Evolutionary conservation across 495 filamentous ascomycete genomes (phyloP).

Genomic region (Neurospora pannonica): DNA sequence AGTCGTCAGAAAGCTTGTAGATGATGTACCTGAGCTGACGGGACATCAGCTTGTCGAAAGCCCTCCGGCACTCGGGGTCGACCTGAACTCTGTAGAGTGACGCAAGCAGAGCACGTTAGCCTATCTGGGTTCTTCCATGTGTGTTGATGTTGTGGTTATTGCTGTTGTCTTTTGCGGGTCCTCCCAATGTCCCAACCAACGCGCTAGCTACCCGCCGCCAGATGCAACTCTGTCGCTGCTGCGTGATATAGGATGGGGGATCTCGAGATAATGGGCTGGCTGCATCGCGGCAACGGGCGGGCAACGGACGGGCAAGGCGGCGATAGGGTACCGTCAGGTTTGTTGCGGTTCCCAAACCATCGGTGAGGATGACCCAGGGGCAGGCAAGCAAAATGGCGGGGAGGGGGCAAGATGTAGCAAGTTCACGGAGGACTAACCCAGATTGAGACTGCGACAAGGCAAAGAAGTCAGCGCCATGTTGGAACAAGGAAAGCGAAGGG

Average conservation of each 20-base stretch:
- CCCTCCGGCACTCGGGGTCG: slow-evolving; percentile 64
- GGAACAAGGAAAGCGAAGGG: not conserved
- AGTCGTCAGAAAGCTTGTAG: slow-evolving; percentile 92
- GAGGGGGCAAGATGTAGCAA: slow-evolving; percentile 6
- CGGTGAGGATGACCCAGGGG: not conserved
- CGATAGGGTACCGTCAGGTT: slow-evolving; percentile 3
- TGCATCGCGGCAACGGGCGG: slow-evolving; percentile 5
- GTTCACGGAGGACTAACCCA: slow-evolving; percentile 41
- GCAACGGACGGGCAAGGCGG: slow-evolving; percentile 2
- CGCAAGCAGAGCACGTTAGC: slow-evolving; percentile 15
- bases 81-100: slow-evolving; percentile 58
- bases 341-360: not conserved
- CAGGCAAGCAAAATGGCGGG: slow-evolving; percentile 2
- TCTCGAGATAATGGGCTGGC: not conserved
- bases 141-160: not conserved
- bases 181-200: not conserved
- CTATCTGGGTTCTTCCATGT: not conserved
- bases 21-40: slow-evolving; percentile 86
- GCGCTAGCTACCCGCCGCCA: not conserved
- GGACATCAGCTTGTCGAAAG: slow-evolving; percentile 88
- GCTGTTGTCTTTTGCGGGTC: not conserved
- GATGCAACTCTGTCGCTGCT: not conserved
- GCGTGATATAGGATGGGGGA: not conserved
- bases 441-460: slow-evolving; percentile 49
- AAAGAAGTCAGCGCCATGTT: not conserved